Conservation (phyloP, 2,329 filamentous ascomycete species). For the Juglanconis oblonga region DNA sequence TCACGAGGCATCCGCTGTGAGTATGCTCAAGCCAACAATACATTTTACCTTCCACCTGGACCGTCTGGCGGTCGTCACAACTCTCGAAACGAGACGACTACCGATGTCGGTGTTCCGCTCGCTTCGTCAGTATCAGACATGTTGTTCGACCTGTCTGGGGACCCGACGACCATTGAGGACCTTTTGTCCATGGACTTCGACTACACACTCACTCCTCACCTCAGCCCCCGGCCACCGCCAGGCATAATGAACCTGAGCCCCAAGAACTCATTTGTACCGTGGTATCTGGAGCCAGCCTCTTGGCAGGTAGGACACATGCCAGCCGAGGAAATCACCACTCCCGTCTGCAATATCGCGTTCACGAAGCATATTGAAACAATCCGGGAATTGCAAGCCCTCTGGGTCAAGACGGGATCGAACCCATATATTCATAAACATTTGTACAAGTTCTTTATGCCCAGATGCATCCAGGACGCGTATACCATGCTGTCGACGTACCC, state of each 20-base stretch:
- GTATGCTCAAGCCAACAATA: conserved; percentile 20
- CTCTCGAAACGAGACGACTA: neutral
- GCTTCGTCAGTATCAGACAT: neutral
- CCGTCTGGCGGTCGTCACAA: neutral
- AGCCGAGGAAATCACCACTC: neutral
- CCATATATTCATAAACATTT: conserved; percentile 30
- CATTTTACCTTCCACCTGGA: neutral
- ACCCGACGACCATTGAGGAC: conserved; percentile 1
- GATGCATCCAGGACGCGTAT: conserved; percentile 29
- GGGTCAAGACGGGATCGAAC: conserved; percentile 27
- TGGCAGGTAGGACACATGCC: conserved; percentile 19
- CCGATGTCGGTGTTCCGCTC: neutral
- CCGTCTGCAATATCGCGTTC: conserved; percentile 9
- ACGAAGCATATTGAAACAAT: conserved; percentile 15
- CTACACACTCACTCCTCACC: neutral
- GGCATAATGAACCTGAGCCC: neutral
- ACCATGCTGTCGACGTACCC: conserved; percentile 23
- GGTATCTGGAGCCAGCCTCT: conserved; percentile 10
- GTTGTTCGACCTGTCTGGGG: neutral
- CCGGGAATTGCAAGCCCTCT: conserved; percentile 25
- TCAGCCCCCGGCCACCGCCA: neutral
- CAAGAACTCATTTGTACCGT: neutral
- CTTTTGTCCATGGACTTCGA: neutral
- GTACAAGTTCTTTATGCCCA: conserved; percentile 26
- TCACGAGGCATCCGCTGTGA: conserved; percentile 20